Percentiles rank a stretch among this genome's conserved stretches.
Evolutionary conservation across 2,329 filamentous ascomycete genomes (phyloP).

Genomic region (Bipolaris victoriae): DNA sequence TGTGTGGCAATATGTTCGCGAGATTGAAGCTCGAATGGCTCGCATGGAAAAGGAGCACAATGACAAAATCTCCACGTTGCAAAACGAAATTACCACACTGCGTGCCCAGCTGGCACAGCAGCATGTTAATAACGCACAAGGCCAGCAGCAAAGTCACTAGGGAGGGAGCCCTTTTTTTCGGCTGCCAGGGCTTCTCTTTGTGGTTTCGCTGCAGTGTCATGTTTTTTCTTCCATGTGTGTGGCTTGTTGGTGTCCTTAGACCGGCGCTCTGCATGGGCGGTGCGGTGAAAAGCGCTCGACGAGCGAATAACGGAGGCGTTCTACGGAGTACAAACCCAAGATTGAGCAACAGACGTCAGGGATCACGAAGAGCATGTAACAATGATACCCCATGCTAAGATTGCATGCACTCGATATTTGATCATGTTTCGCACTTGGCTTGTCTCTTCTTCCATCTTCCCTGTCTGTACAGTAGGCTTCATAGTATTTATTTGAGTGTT

Average conservation of each 20-base stretch:
- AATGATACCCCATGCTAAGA: conserved; percentile 21
- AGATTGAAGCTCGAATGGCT: conserved; percentile 64
- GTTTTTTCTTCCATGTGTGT: not conserved
- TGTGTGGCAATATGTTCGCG: conserved; percentile 75
- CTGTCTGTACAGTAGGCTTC: conserved; percentile 11
- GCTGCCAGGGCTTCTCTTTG: not conserved
- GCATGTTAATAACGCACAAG: conserved; percentile 36
- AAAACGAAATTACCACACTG: conserved; percentile 52
- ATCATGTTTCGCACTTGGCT: conserved; percentile 4
- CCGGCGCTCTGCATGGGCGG: not conserved
- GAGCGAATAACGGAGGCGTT: conserved; percentile 9
- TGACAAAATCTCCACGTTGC: conserved; percentile 51
- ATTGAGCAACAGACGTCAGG: conserved; percentile 18
- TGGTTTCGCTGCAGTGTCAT: not conserved
- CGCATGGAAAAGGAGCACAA: conserved; percentile 57
- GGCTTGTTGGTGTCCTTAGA: conserved; percentile 1
- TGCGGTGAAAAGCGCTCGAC: conserved; percentile 1
- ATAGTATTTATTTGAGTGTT: conserved; percentile 2
- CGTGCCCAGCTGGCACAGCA: conserved; percentile 48
- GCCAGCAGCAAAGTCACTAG: conserved; percentile 25
- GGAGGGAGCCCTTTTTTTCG: no score
- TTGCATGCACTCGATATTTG: conserved; percentile 15
- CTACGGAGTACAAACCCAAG: conserved; percentile 19
- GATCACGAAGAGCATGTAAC: conserved; percentile 20
- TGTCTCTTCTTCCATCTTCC: conserved; percentile 2